Conservation (phyloP, 1,284 basidiomycete species). For the Pholiota adiposa region DNA sequence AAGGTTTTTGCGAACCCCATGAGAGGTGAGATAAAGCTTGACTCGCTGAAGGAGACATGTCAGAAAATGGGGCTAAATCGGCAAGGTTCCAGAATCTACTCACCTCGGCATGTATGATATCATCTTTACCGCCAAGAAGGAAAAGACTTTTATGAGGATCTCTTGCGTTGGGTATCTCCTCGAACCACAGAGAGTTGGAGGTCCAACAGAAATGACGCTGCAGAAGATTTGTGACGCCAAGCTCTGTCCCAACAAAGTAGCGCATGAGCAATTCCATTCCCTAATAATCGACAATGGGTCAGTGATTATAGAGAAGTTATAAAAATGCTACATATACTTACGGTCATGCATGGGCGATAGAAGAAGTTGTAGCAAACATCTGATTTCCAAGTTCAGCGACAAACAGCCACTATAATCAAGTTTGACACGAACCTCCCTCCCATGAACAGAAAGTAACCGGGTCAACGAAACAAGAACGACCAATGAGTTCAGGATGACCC, state of each 20-base stretch:
- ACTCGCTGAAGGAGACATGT: conserved; percentile 49
- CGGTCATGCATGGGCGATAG: conserved; percentile 68
- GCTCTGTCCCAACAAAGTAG: conserved; percentile 85
- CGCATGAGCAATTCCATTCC: conserved; percentile 80
- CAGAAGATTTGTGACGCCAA: conserved; percentile 85
- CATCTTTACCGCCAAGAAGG: conserved; percentile 81
- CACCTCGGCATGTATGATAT: conserved; percentile 76
- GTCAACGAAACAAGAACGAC: conserved; percentile 86
- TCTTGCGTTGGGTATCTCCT: conserved; percentile 81
- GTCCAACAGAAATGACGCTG: conserved; percentile 87
- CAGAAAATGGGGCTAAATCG: neutral
- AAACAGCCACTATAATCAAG: neutral
- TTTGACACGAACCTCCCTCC: conserved; percentile 68
- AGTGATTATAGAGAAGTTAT: too few species aligned
- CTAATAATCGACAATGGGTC: conserved; percentile 40
- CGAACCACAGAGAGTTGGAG: conserved; percentile 87
- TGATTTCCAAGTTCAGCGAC: conserved; percentile 28
- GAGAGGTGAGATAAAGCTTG: conserved; percentile 72
- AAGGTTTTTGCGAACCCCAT: conserved; percentile 74
- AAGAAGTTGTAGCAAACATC: conserved; percentile 91
- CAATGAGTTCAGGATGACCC: conserved; percentile 67
- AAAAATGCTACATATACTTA: conserved; percentile 40
- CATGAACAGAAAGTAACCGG: conserved; percentile 89
- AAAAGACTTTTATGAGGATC: conserved; percentile 66
- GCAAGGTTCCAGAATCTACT: conserved; percentile 22